Conservation (phyloP, 768 basidiomycete genomes). For the Boletus rubroflammeus region DNA sequence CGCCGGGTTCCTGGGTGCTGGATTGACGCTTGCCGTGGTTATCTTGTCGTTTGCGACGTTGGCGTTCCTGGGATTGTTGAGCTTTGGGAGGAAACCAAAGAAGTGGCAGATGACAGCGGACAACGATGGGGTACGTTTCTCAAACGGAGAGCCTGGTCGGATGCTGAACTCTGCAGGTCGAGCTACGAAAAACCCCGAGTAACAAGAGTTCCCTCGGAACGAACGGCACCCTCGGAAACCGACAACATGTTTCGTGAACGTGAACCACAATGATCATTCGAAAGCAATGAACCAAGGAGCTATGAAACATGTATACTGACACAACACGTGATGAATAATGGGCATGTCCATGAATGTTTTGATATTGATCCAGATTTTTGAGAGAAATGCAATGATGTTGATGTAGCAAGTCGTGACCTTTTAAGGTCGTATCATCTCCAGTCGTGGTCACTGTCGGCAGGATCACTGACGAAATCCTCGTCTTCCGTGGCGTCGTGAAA, state of each 20-base stretch:
- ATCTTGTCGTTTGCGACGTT: slow-evolving; percentile 38
- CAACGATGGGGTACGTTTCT: slow-evolving; percentile 21
- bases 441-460: slow-evolving; percentile 29
- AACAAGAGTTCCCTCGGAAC: slow-evolving; percentile 1
- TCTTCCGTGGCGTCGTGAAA: slow-evolving; percentile 55
- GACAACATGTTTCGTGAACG: background rate
- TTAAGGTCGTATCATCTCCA: slow-evolving; percentile 29
- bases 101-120: background rate
- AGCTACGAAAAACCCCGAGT: slow-evolving; percentile 20
- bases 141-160: background rate
- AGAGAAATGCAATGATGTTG: slow-evolving; percentile 17
- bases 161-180: slow-evolving; percentile 16
- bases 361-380: slow-evolving; percentile 19
- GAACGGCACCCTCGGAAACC: background rate
- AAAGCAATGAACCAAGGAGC: background rate
- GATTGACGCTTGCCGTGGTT: slow-evolving; percentile 44
- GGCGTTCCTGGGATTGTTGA: slow-evolving; percentile 39
- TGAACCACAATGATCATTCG: background rate
- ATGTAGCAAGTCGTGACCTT: slow-evolving; percentile 4
- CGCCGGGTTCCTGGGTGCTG: slow-evolving; percentile 68
- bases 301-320: slow-evolving; percentile 19
- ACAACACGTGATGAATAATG: slow-evolving; percentile 6
- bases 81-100: slow-evolving; percentile 19
- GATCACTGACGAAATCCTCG: slow-evolving; percentile 37
- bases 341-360: slow-evolving; percentile 18